Evolutionary conservation across 2,329 filamentous ascomycete genomes (phyloP).

Genomic region (Aspergillus quadrilineatus): DNA sequence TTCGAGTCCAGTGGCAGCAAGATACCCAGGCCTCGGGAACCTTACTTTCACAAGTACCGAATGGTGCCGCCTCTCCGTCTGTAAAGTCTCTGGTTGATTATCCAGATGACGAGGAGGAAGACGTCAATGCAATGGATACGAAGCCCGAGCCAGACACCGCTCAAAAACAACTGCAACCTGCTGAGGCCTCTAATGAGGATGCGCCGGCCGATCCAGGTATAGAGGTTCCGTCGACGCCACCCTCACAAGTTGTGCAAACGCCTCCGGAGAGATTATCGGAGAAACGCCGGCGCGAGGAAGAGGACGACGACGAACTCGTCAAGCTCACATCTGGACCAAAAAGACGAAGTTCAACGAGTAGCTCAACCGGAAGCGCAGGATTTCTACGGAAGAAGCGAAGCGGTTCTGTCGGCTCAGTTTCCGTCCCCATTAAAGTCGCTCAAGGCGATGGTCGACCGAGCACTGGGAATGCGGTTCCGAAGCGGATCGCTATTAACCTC

Average conservation of each 20-base stretch:
- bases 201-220: constrained; percentile 28
- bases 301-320: constrained; percentile 88
- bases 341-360: constrained; percentile 45
- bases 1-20: constrained; percentile 33
- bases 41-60: constrained; percentile 42
- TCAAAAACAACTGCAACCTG: constrained; percentile 9
- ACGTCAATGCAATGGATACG: constrained; percentile 64
- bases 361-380: constrained; percentile 34
- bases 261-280: constrained; percentile 79
- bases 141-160: constrained; percentile 34
- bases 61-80: constrained; percentile 60
- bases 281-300: constrained; percentile 81
- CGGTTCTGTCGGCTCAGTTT: constrained; percentile 29
- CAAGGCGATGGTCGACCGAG: constrained; percentile 13
- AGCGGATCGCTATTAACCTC: constrained; percentile 44
- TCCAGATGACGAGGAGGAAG: constrained; percentile 83
- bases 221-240: constrained; percentile 23
- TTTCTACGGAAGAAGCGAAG: constrained; percentile 35
- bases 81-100: constrained; percentile 85
- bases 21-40: constrained; percentile 39
- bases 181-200: constrained; percentile 23
- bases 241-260: constrained; percentile 26
- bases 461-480: constrained; percentile 28
- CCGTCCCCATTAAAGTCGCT: constrained; percentile 26
- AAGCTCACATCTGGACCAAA: constrained; percentile 65